phyloP scores from a whole-genome alignment of 345 rosid genomes.

The Syzygium aromaticum region DNA sequence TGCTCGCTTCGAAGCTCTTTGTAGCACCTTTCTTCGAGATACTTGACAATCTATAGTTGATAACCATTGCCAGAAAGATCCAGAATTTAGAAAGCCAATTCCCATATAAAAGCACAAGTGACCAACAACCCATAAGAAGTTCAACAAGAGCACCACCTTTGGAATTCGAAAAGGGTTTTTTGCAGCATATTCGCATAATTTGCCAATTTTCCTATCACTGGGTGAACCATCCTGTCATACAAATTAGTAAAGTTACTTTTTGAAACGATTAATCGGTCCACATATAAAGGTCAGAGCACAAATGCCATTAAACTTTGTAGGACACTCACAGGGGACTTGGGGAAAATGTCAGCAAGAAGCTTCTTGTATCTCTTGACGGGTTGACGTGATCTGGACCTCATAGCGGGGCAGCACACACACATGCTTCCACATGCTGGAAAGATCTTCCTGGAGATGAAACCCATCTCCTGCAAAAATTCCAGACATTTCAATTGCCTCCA shows the following conservation, averaged over 20 bases:
- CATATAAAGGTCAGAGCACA: not conserved
- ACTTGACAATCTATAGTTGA: slow-evolving; percentile 61
- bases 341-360: slow-evolving; percentile 84
- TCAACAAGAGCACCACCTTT: slow-evolving; percentile 35
- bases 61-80: slow-evolving; percentile 1
- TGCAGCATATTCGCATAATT: slow-evolving; percentile 92
- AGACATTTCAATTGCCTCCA: not conserved
- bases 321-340: slow-evolving; percentile 65
- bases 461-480: slow-evolving; percentile 53
- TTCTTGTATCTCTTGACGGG: slow-evolving; percentile 97
- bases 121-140: not conserved
- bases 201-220: slow-evolving; percentile 77
- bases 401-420: slow-evolving; percentile 96
- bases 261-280: not conserved
- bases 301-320: not conserved
- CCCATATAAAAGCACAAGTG: not conserved
- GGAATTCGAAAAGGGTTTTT: slow-evolving; percentile 86
- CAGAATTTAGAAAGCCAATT: not conserved
- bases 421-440: slow-evolving; percentile 95
- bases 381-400: slow-evolving; percentile 95
- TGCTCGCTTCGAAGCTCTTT: slow-evolving; percentile 79
- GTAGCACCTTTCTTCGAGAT: slow-evolving; percentile 87
- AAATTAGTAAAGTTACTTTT: not conserved
- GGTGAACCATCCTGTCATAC: slow-evolving; percentile 52
- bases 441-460: slow-evolving; percentile 77